Percentiles rank a stretch among this genome's conserved stretches.
phyloP scores from a whole-genome alignment of 2,329 filamentous ascomycete species.

The Sporothrix variecibatus region DNA sequence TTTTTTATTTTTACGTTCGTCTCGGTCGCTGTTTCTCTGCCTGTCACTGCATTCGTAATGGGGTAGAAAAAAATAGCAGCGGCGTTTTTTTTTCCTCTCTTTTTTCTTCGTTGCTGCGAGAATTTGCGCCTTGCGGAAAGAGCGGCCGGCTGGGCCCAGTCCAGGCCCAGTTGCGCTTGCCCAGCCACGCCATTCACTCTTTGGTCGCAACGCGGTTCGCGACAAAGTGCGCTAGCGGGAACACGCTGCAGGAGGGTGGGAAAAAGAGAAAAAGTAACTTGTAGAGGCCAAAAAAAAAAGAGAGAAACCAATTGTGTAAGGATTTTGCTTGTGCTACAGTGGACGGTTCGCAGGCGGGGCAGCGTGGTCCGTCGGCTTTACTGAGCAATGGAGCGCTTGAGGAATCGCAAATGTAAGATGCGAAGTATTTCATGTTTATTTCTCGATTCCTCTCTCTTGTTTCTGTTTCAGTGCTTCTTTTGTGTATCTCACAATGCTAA shows the following conservation, averaged over 20 bases:
- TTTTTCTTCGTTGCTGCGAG: conserved; percentile 12
- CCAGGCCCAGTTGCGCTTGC: conserved; percentile 10
- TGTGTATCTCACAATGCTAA: neutral
- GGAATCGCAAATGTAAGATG: neutral
- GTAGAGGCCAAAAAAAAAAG: neutral
- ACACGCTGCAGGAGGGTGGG: conserved; percentile 1
- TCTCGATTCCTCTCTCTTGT: too few species aligned
- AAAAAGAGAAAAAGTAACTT: neutral
- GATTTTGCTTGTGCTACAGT: neutral
- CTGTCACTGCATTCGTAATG: conserved; percentile 2
- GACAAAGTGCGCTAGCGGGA: conserved; percentile 26
- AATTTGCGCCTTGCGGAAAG: conserved; percentile 27
- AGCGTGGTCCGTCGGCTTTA: neutral
- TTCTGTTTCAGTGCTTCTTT: too few species aligned
- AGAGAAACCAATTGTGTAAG: neutral
- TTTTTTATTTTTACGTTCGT: neutral
- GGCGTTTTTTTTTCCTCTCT: neutral
- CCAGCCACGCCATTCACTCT: conserved; percentile 26
- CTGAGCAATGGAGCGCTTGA: neutral
- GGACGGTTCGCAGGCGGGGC: neutral
- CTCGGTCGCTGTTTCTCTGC: neutral
- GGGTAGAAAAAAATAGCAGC: neutral
- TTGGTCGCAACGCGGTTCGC: conserved; percentile 29
- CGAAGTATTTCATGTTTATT: neutral
- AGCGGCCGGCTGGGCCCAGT: conserved; percentile 20